These are phyloP conservation scores for Ustilago vetiveriae DNA, from an alignment of 1,284 basidiomycete species.

Conservation along the genomic window DNA sequence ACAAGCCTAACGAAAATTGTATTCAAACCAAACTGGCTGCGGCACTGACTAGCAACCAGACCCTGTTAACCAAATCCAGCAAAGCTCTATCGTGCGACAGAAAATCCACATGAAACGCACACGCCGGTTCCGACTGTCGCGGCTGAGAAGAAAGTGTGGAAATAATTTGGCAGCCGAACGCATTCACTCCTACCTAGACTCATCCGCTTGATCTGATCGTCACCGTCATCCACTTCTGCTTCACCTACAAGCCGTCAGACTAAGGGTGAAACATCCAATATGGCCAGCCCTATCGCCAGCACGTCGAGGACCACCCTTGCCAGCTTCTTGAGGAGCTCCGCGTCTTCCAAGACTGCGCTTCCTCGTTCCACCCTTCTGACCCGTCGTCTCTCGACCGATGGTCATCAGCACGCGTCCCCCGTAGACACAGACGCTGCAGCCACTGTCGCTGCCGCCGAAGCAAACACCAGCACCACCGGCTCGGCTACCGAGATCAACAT, in stretches of 20 bases:
- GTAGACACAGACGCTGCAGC: conserved; percentile 9
- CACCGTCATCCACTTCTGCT: not conserved
- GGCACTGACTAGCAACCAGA: conserved; percentile 25
- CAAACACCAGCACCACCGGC: not conserved
- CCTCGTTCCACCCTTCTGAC: conserved; percentile 4
- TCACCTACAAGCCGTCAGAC: too few species aligned
- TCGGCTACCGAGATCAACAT: conserved; percentile 8
- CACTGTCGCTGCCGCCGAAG: not conserved
- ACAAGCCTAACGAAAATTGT: not conserved
- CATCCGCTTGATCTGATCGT: not conserved
- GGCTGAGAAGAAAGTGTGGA: conserved; percentile 15
- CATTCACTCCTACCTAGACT: not conserved
- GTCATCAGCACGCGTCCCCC: conserved; percentile 1
- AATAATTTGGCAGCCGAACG: conserved; percentile 1
- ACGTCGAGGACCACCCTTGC: conserved; percentile 45
- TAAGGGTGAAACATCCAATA: too few species aligned
- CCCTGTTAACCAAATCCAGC: not conserved
- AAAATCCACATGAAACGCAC: too few species aligned
- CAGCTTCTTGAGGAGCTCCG: conserved; percentile 27
- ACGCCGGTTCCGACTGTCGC: conserved; percentile 16
- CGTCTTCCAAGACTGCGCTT: conserved; percentile 4
- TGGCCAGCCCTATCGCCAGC: conserved; percentile 52
- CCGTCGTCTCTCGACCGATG: conserved; percentile 19
- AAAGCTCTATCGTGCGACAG: conserved; percentile 19
- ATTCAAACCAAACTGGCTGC: conserved; percentile 25